Evolutionary conservation across 1,284 basidiomycete species (phyloP).

Genomic region (Melampsora larici-populina): DNA sequence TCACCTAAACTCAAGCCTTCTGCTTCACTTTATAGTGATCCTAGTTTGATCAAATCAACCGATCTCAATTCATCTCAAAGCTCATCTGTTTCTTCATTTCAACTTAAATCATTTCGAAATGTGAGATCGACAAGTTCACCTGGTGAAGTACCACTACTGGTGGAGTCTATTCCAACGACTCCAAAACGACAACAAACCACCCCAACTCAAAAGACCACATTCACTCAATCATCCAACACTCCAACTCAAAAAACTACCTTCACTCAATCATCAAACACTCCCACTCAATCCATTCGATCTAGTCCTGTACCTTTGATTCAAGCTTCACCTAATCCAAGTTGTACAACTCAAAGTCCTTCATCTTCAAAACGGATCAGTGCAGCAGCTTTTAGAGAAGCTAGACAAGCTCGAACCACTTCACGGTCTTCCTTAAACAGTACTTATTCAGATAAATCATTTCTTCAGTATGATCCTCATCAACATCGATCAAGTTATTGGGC

Average conservation of each 20-base stretch:
- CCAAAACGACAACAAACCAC: background rate
- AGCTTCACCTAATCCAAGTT: background rate
- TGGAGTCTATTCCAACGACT: background rate
- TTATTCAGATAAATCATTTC: background rate
- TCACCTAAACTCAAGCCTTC: background rate
- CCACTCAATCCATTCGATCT: background rate
- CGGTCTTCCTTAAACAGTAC: constrained; percentile 2
- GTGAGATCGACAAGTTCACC: constrained; percentile 3
- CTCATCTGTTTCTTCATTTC: background rate
- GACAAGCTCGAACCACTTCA: constrained; percentile 16
- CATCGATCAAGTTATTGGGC: background rate
- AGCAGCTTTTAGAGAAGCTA: constrained; percentile 36
- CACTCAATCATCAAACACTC: background rate
- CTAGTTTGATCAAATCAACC: no score
- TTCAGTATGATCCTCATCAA: background rate
- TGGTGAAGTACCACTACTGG: no score
- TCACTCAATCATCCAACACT: background rate
- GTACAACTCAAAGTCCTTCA: constrained; percentile 16
- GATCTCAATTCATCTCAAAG: background rate
- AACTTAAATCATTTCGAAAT: constrained; percentile 42
- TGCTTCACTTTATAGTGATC: no score
- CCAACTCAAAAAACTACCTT: background rate
- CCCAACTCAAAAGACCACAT: background rate
- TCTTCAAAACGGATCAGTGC: constrained; percentile 21
- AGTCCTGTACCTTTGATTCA: background rate